Base-by-base conservation (phyloP, 805 yeast species). In the Wickerhamiella azyma region DNA sequence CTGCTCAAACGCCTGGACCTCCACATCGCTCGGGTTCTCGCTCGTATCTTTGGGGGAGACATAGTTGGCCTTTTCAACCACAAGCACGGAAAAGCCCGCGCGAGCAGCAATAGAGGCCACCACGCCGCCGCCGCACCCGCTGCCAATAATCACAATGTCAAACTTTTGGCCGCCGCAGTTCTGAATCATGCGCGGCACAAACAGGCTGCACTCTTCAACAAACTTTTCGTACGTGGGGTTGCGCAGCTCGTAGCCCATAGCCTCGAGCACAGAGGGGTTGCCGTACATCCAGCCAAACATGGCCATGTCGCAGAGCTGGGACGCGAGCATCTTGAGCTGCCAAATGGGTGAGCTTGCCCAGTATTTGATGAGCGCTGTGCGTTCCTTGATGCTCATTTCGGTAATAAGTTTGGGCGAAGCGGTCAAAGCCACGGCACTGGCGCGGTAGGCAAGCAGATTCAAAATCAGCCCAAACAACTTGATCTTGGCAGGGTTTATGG, bases 61-160 rank as follows among this genome's bases (percentile, higher is more conserved):
- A 50, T 71, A 71, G 48, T 60, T 59, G 2, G 78, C 79, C 55
- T 73, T 74, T 54, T 75, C 79, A 5, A 75, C 49, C 1, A 75
- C 69, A 32, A 75, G 59, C 19, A 68, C 67, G 26, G 56, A 61
- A 53, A 54, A 62, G 11, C 78, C 78, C 30, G 61, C 63, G 6
- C 61, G 56, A 1, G 71, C 57, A 36, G 74, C 63, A 1, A 71
- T 63, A 40, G 67, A 66, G 4, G 76, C 78, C 0, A 65, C 70
- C 0, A 73, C 78, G 6, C 77, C 76, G 1, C 75, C 74, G 5
- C 76, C 73, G 10, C 71, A 56, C 1, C 79, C 79, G 4, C 75
- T 69, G 3, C 79, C 79, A 35, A 73, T 62, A 33, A 74, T 64
- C 10, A 70, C 57, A 2, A 61, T 75, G 48, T 73, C 77, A 13